These are phyloP conservation scores for Aspergillus saccharolyticus DNA, from an alignment of 495 filamentous ascomycete genomes.

Conservation along the genomic window DNA sequence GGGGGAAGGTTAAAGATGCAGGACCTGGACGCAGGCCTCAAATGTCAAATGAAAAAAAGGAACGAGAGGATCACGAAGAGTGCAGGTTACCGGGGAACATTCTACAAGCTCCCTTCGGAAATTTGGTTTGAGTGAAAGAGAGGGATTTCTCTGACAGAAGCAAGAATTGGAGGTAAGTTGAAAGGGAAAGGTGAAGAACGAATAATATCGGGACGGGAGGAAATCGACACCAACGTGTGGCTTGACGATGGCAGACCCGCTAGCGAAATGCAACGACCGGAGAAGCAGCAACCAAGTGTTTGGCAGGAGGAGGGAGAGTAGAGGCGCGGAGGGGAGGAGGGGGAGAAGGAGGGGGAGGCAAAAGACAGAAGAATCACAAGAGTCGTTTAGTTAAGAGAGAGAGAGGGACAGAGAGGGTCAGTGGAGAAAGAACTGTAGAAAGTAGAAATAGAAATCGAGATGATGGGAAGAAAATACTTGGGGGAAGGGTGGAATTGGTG, in stretches of 20 bases:
- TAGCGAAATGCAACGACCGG: conserved; percentile 20
- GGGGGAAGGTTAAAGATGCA: conserved; percentile 1
- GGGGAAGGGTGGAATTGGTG: background rate
- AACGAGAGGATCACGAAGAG: conserved; percentile 11
- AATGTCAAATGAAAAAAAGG: background rate
- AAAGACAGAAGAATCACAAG: too few relatives aligned
- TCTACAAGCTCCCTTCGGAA: conserved; percentile 8
- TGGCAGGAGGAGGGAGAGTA: background rate
- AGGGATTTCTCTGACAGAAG: background rate
- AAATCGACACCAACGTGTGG: conserved; percentile 29
- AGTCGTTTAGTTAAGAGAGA: too few relatives aligned
- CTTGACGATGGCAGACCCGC: conserved; percentile 24
- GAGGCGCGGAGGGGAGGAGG: background rate
- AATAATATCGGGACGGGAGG: conserved; percentile 17
- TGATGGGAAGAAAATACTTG: background rate
- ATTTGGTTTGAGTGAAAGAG: conserved; percentile 10
- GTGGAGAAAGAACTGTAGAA: too few relatives aligned
- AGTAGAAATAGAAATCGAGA: conserved; percentile 2
- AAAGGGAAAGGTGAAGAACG: conserved; percentile 12
- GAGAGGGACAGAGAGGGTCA: conserved; percentile 2
- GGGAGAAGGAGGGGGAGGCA: conserved; percentile 1
- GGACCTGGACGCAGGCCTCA: conserved; percentile 10
- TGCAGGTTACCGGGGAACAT: conserved; percentile 7
- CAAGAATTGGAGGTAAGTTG: conserved; percentile 7
- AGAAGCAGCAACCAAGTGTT: conserved; percentile 4